Evolutionary conservation across 352 stramenopile species (phyloP), one percentile per base, ranked within the genome.

Genomic region (Globisporangium nunn): DNA sequence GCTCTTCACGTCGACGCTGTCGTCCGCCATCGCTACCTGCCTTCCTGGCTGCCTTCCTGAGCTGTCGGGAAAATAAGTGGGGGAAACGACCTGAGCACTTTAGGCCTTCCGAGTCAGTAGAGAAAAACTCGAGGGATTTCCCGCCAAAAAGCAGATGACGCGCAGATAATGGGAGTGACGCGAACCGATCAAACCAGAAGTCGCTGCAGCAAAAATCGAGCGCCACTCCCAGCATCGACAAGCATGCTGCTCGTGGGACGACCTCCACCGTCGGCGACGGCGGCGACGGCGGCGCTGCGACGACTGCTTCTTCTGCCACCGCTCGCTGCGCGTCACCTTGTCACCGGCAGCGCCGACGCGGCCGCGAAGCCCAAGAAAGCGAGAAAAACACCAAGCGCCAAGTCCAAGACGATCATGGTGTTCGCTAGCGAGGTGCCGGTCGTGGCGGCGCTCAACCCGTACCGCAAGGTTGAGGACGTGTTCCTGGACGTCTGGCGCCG

Each of bases 361-460:
- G 8, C 8, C 35, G 33, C 33, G 33, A 41, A 41, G 35, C 35
- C 12, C 4, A 59, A 50, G 29, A 48, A 46, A n/a, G 58, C 39
- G 35, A 56, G 55, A 39, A 50, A 61, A 17, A 12, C 28, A 35
- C 1, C 31, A 45, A 35, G 29, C 37, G 18, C 31, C 33, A 43
- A 28, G 18, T 23, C 47, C 46, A 30, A 56, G 40, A 67, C 55
- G 10, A 88, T 94, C 57, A 78, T 93, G 74, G 60, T 94, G 61
- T 94, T 91, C 62, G 85, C 85, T 51, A 93, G 82, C 66, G 85
- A 94, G 52, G 82, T 94, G 71, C 79, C 85, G 4, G 82, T 93
- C 28, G 81, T 94, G 55, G 83, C 74, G 57, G 85, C 81, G 10
- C 41, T 91, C 54, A 93, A 94, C 60, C 82, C 80, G 54, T 94